phyloP scores from a whole-genome alignment of 768 basidiomycete species.

The Tephrocybe sp. region DNA sequence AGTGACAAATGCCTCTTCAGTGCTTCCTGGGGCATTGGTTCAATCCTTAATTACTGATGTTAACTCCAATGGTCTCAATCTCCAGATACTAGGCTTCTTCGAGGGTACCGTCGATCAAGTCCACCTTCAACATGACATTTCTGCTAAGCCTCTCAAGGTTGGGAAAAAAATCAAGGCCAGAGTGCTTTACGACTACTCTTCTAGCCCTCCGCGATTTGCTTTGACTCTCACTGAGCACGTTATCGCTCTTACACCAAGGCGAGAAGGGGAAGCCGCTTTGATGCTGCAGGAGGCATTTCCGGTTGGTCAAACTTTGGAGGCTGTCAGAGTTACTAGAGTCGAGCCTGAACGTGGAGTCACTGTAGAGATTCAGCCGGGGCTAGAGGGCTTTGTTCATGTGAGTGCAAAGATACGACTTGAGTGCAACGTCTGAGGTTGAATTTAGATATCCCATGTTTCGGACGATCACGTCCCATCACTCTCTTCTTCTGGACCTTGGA shows the following conservation, averaged over 20 bases:
- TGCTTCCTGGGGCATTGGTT: constrained; percentile 86
- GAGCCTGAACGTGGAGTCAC: constrained; percentile 84
- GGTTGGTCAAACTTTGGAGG: constrained; percentile 70
- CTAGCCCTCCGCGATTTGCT: constrained; percentile 81
- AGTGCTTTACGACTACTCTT: constrained; percentile 77
- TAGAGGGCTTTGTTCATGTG: constrained; percentile 88
- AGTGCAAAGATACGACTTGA: constrained; percentile 26
- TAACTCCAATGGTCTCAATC: constrained; percentile 71
- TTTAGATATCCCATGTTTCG: constrained; percentile 89
- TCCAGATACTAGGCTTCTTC: constrained; percentile 91
- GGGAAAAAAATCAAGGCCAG: constrained; percentile 82
- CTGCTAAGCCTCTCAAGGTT: constrained; percentile 49
- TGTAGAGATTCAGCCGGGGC: constrained; percentile 59
- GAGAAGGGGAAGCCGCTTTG: constrained; percentile 22
- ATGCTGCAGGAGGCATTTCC: constrained; percentile 61
- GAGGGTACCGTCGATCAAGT: constrained; percentile 85
- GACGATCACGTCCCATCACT: constrained; percentile 89
- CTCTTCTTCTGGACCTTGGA: constrained; percentile 79
- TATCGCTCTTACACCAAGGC: constrained; percentile 49
- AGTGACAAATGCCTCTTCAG: constrained; percentile 72
- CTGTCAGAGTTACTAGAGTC: constrained; percentile 70
- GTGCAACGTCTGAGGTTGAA: constrained; percentile 7
- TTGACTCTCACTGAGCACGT: constrained; percentile 76
- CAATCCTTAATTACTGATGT: constrained; percentile 80
- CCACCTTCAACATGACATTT: constrained; percentile 57